Base-by-base conservation (phyloP, 345 rosid species). In the Excoecaria cochinchinensis region DNA sequence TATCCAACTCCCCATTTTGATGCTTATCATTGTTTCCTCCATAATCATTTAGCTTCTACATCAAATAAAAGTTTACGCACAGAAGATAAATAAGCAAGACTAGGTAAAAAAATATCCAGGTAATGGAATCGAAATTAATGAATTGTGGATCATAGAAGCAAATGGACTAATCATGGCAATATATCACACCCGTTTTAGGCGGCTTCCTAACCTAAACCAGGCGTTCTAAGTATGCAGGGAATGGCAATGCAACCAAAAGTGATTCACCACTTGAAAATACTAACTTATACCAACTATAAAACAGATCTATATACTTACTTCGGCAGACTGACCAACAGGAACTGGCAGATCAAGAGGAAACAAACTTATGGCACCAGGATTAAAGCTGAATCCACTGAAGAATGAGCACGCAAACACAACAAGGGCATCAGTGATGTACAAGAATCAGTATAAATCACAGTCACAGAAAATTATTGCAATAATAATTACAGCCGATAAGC, bases 301-400 rank as follows among this genome's bases (percentile, higher is more conserved):
- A n/a, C 60, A 58, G 19, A 76, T 56, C 36, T 22, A 52, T 36
- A 63, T 74, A 86, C 97, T 87, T 83, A 91, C 99, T 74, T 86
- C 86, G 62, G 44, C 74, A 4, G 85, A 85, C 58, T 76, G 80
- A 80, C 87, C 90, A 52, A 84, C 76, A 13, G 92, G 91, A 82
- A 51, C 74, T 4, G 86, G 86, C 55, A 76, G 79, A 79, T 88
- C 90, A 52, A 84, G 77, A 15, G 92, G 91, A 83, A 93, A 93
- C 86, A 95, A 76, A 75, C 82, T 89, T 82, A 95, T 90, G 67
- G 97, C 87, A 36, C 79, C 78, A 24, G 91, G 86, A 74, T 89
- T 79, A 51, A 93, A 95, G 74, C 86, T 84, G 84, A 91, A 82
- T 61, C 89, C 97, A 8, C 97, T 95, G 93, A 68, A 68, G 67